These are phyloP conservation scores for Glycine tomentella DNA, from an alignment of 306 rosid species.

Conservation along the genomic window DNA sequence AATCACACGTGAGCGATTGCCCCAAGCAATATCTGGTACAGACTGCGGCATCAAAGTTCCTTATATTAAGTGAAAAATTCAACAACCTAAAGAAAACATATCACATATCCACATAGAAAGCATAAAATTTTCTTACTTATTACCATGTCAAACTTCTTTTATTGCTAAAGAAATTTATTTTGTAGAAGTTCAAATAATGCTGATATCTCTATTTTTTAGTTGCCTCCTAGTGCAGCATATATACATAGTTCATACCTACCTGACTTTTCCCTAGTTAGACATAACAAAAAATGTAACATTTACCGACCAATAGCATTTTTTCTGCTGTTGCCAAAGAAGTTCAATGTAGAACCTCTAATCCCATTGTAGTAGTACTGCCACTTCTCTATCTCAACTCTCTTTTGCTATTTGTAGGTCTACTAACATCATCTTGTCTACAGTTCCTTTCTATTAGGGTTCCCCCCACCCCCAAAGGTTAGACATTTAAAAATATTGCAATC, in stretches of 20 bases:
- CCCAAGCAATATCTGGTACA: conserved; percentile 86
- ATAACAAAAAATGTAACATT: not conserved
- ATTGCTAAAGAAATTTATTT: not conserved
- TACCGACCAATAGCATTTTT: no score
- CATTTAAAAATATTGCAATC: not conserved
- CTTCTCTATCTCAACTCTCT: not conserved
- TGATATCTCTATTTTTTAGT: not conserved
- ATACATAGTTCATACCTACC: conserved; percentile 30
- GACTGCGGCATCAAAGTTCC: conserved; percentile 61
- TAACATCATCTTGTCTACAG: not conserved
- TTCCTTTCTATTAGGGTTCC: not conserved
- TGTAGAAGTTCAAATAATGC: conserved; percentile 22
- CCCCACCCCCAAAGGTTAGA: no score
- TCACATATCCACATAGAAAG: conserved; percentile 4
- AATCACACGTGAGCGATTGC: conserved; percentile 84
- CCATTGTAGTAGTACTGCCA: not conserved
- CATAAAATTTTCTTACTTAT: not conserved
- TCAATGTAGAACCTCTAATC: conserved; percentile 4
- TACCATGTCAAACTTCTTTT: conserved; percentile 13
- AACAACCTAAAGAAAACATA: conserved; percentile 28
- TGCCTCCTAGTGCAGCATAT: conserved; percentile 27
- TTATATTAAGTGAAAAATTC: conserved; percentile 34
- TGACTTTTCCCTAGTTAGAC: conserved; percentile 1
- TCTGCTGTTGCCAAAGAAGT: no score
- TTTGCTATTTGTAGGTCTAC: conserved; percentile 1